phyloP scores from a whole-genome alignment of 2,329 filamentous ascomycete genomes.

The Fusarium sacchari region DNA sequence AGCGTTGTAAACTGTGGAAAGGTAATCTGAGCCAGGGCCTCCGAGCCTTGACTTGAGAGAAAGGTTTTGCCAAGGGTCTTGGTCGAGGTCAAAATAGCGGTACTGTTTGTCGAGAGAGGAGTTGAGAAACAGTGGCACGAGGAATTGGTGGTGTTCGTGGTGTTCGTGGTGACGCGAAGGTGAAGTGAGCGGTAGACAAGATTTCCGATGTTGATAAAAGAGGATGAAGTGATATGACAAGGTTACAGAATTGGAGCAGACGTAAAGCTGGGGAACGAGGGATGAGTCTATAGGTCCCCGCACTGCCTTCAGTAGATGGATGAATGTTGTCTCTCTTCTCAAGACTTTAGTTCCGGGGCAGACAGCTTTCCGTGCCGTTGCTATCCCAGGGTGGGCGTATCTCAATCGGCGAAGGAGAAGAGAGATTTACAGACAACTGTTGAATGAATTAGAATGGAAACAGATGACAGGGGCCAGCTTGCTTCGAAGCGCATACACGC shows the following conservation, averaged over 20 bases:
- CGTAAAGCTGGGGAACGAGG: constrained; percentile 34
- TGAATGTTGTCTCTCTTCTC: constrained; percentile 44
- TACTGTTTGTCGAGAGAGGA: neutral
- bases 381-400: constrained; percentile 37
- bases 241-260: constrained; percentile 39
- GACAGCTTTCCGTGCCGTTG: constrained; percentile 35
- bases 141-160: too few relatives aligned
- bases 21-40: constrained; percentile 15
- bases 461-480: constrained; percentile 34
- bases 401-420: constrained; percentile 36
- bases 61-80: neutral
- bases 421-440: constrained; percentile 25
- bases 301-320: constrained; percentile 28
- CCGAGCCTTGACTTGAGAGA: neutral
- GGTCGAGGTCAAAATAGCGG: constrained; percentile 6
- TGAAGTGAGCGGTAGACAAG: constrained; percentile 15
- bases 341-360: constrained; percentile 33
- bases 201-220: constrained; percentile 31
- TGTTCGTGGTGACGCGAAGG: constrained; percentile 3
- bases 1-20: constrained; percentile 8
- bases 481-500: constrained; percentile 34
- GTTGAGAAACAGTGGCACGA: constrained; percentile 11
- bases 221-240: constrained; percentile 35
- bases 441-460: constrained; percentile 38
- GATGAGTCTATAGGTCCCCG: constrained; percentile 38